A percentile compares a stretch with the other conserved stretches of the same genome.
Evolutionary conservation across 805 yeast genomes (phyloP).

Genomic region (Lipomyces orientalis): DNA sequence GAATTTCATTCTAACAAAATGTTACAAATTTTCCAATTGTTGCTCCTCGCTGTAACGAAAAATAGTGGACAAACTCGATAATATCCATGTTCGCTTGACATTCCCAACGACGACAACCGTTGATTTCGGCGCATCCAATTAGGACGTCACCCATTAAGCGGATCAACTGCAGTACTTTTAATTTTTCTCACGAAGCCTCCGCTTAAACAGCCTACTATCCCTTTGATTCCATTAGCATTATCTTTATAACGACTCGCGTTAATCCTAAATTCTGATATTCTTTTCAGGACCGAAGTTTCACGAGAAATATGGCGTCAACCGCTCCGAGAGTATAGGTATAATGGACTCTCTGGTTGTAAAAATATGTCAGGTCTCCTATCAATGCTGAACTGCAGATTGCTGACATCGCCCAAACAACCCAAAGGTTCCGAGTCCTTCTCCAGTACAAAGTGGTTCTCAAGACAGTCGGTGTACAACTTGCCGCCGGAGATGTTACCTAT

Average conservation of each 20-base stretch:
- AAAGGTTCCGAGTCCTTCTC: no score
- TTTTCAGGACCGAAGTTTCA: no score
- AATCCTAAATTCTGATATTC: no score
- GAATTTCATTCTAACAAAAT: no score
- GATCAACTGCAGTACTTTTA: not conserved
- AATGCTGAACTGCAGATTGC: not conserved
- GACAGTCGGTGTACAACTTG: no score
- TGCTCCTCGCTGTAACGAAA: not conserved
- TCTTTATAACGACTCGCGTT: no score
- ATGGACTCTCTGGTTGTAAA: not conserved
- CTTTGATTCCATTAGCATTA: not conserved
- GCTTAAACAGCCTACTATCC: not conserved
- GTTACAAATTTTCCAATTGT: not conserved
- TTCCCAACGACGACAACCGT: not conserved
- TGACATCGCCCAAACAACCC: not conserved
- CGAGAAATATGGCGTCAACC: no score
- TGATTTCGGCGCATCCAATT: not conserved
- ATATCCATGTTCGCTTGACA: not conserved
- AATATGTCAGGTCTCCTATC: not conserved
- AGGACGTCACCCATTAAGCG: slow-evolving; percentile 1
- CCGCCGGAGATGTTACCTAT: not conserved
- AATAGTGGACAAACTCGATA: not conserved
- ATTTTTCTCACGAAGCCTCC: not conserved
- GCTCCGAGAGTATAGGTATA: no score
- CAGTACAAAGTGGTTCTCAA: no score